Conservation (phyloP, 192 early-diverging fungal species). For the Coemansia sp. region DNA sequence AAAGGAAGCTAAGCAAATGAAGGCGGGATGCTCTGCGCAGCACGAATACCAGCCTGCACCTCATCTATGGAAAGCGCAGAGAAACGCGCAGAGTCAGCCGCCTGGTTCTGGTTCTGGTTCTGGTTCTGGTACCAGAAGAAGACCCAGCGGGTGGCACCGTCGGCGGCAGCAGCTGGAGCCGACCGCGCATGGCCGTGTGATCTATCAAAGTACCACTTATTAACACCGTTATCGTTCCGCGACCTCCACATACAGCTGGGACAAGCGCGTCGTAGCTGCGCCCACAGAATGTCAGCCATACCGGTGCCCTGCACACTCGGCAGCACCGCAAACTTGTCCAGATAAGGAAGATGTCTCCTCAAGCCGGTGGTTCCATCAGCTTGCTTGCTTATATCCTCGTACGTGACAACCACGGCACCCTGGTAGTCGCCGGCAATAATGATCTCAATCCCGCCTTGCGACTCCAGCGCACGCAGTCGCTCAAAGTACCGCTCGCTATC, state of each 20-base stretch:
- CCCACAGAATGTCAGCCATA: slow-evolving; percentile 94
- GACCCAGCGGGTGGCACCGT: slow-evolving; percentile 71
- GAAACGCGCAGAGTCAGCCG: background rate
- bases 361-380: background rate
- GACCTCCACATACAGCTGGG: slow-evolving; percentile 79
- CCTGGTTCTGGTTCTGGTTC: background rate
- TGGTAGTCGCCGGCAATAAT: slow-evolving; percentile 91
- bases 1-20: slow-evolving; percentile 50
- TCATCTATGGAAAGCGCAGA: slow-evolving; percentile 17
- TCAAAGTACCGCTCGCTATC: slow-evolving; percentile 57
- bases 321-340: slow-evolving; percentile 92
- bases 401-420: slow-evolving; percentile 84
- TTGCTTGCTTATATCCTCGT: slow-evolving; percentile 49
- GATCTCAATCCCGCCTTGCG: slow-evolving; percentile 55
- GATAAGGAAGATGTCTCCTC: slow-evolving; percentile 55
- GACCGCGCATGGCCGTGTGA: slow-evolving; percentile 73
- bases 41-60: slow-evolving; percentile 54
- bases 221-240: slow-evolving; percentile 83
- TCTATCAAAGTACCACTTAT: slow-evolving; percentile 98
- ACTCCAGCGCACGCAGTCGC: slow-evolving; percentile 59
- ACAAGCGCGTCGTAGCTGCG: slow-evolving; percentile 67
- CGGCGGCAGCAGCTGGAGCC: background rate
- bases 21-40: slow-evolving; percentile 58
- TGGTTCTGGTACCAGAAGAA: slow-evolving; percentile 73
- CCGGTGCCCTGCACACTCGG: slow-evolving; percentile 89